Base-by-base conservation (phyloP, 176 grass and related monocot species). In the Eleusine indica region DNA sequence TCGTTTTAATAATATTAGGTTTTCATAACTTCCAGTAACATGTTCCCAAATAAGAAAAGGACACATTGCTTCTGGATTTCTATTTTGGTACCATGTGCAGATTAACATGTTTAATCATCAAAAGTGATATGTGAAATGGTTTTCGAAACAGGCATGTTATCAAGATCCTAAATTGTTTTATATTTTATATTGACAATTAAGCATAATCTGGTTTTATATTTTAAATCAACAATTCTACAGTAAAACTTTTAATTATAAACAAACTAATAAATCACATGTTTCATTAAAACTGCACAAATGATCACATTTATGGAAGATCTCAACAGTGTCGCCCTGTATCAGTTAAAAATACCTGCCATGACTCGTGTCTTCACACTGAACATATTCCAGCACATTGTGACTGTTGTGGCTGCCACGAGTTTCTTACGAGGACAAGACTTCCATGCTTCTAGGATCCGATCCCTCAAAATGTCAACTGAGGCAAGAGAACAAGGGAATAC, bases 321-420 rank as follows among this genome's bases (percentile, higher is more conserved):
- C 22, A 66, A 7, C 11, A 41, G 21, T 65, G 57, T 35, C 5
- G n/a, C 48, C 9, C 38, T 28, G 21, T 76, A 54, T 62, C 16
- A 62, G 18, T 41, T 3, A 43, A 3, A 78, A 0, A 2, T 93
- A 96, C 96, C 96, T 92, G 87, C 93, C 48, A 96, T 41, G 81
- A 99, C 52, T 9, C 93, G 91, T 21, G 89, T 89, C 87, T 94
- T 99, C 3, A 96, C 70, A 75, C 93, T 89, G 46, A 94, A 79
- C 70, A 99, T 82, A 84, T 96, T 99, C 96, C 96, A 99, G 82
- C 67, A 99, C 87, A 99, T 83, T 76, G 89, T 92, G 43, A 85
- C 74, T 52, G 76, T 80, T 29, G 93, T 88, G 5, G 80, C 85
- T 3, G 87, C 91, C 21, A 96, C 88, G 42, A 99, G 77, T 92